Conservation (phyloP, 139 green algal genomes). For the Gonium pectorale region DNA sequence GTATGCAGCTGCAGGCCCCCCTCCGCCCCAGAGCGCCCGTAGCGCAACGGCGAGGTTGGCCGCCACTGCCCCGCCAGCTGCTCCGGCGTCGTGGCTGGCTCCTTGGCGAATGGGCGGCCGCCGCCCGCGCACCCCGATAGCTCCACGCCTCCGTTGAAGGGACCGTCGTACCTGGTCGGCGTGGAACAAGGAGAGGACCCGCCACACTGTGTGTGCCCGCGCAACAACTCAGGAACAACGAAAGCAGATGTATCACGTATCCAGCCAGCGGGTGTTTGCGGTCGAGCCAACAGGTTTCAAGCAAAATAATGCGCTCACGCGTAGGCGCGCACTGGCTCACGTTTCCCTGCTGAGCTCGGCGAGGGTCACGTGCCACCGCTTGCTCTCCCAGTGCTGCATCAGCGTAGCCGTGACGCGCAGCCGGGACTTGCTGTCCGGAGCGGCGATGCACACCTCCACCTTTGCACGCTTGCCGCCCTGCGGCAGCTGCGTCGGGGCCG, state of each 20-base stretch:
- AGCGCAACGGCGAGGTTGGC: not conserved
- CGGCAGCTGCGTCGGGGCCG: constrained; percentile 41
- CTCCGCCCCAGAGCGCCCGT: not conserved
- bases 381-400: constrained; percentile 36
- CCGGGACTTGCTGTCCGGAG: constrained; percentile 7
- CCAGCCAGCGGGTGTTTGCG: too few relatives aligned
- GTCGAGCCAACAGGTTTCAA: too few relatives aligned
- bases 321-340: constrained; percentile 6
- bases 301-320: too few relatives aligned
- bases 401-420: constrained; percentile 65
- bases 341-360: constrained; percentile 66
- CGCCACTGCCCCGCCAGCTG: constrained; percentile 53
- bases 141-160: constrained; percentile 63
- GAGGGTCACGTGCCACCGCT: constrained; percentile 43
- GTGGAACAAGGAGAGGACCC: not conserved
- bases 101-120: constrained; percentile 56
- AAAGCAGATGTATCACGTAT: too few relatives aligned
- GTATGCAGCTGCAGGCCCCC: not conserved
- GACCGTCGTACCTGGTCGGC: constrained; percentile 51
- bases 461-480: constrained; percentile 21
- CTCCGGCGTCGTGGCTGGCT: not conserved
- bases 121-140: constrained; percentile 71
- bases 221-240: too few relatives aligned
- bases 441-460: constrained; percentile 33
- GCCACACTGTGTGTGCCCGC: too few relatives aligned